Evolutionary conservation across 2,329 filamentous ascomycete species (phyloP).

Genomic region (Phyllachora maydis): DNA sequence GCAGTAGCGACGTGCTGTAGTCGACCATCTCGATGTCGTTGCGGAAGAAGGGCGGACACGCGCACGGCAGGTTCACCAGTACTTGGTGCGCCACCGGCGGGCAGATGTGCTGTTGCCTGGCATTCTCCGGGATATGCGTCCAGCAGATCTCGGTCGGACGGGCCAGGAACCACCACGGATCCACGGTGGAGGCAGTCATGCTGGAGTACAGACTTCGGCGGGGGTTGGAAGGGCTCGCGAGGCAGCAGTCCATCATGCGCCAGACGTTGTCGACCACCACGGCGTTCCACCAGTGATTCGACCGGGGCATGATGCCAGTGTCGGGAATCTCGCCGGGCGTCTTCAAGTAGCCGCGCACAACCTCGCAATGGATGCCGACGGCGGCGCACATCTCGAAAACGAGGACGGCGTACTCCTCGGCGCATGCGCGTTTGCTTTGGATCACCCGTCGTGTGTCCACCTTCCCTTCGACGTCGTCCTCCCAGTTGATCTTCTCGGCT

Average conservation of each 20-base stretch:
- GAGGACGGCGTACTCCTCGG: conserved; percentile 74
- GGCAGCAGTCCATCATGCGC: conserved; percentile 87
- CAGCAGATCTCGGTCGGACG: conserved; percentile 81
- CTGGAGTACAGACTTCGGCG: conserved; percentile 59
- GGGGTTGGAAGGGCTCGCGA: conserved; percentile 82
- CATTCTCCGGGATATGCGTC: conserved; percentile 79
- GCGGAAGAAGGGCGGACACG: conserved; percentile 75
- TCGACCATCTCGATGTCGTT: conserved; percentile 61
- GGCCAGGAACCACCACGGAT: conserved; percentile 86
- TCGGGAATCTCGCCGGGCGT: conserved; percentile 69
- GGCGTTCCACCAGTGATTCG: conserved; percentile 97
- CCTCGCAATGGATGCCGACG: conserved; percentile 70
- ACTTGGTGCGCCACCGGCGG: conserved; percentile 74
- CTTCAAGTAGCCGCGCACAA: conserved; percentile 82
- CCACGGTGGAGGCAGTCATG: conserved; percentile 46
- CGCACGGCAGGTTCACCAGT: conserved; percentile 66
- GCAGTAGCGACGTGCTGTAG: conserved; percentile 72
- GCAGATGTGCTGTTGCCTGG: conserved; percentile 81
- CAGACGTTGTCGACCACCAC: conserved; percentile 86
- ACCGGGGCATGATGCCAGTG: conserved; percentile 57
- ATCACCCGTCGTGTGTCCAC: conserved; percentile 71
- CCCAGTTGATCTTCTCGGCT: conserved; percentile 85
- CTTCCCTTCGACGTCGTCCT: conserved; percentile 78
- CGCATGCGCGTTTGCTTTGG: conserved; percentile 62
- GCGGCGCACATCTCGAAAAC: conserved; percentile 88